Evolutionary conservation across 768 basidiomycete genomes (phyloP).

Genomic region (Mycena olivaceomarginata): DNA sequence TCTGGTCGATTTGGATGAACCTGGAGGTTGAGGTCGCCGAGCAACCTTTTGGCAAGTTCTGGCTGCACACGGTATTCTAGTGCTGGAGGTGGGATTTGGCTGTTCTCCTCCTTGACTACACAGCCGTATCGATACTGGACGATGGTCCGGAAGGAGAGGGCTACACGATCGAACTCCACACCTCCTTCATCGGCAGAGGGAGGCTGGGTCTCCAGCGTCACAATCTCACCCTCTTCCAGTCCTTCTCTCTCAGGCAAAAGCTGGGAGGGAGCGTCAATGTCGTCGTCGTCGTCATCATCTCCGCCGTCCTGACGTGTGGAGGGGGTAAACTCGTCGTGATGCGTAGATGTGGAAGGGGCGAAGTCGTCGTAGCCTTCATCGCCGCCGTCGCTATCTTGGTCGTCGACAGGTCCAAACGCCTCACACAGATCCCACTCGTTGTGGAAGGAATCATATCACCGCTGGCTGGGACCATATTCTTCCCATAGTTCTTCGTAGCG

Average conservation of each 20-base stretch:
- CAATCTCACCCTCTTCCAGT: neutral
- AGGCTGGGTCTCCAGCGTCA: neutral
- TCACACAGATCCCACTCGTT: constrained; percentile 27
- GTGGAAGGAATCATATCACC: constrained; percentile 19
- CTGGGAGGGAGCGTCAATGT: too few species aligned
- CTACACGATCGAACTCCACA: neutral
- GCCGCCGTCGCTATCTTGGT: neutral
- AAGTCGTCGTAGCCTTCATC: neutral
- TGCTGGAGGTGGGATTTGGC: too few species aligned
- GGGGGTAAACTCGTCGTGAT: too few species aligned
- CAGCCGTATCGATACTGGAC: too few species aligned
- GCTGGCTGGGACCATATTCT: constrained; percentile 2
- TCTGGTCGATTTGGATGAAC: neutral
- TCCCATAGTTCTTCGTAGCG: constrained; percentile 7
- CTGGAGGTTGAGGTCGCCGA: neutral
- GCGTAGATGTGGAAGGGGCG: too few species aligned
- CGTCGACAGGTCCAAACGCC: neutral
- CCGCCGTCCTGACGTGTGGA: too few species aligned
- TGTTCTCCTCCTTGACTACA: too few species aligned
- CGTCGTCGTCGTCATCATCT: too few species aligned
- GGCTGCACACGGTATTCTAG: neutral
- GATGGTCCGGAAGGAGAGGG: too few species aligned
- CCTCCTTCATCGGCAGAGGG: neutral
- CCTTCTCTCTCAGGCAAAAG: too few species aligned
- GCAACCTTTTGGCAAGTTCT: neutral